Evolutionary conservation across 2,329 filamentous ascomycete species (phyloP), one percentile per base, ranked within the genome.

Genomic region (Claviceps monticola): DNA sequence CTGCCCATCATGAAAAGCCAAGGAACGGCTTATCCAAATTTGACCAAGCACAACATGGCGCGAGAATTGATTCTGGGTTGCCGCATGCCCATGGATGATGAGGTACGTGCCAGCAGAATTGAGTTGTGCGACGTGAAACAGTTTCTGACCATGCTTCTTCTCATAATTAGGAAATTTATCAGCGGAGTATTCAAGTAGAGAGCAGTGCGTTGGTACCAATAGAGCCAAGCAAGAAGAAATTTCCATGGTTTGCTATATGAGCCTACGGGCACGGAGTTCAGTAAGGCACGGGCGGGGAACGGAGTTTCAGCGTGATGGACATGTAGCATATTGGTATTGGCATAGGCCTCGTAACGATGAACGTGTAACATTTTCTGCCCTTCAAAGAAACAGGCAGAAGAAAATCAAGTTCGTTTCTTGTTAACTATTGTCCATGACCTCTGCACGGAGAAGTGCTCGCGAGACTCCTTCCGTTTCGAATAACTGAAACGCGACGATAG

Each of bases 1-100:
- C 74, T 96, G 54, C 85, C 88, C 2, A 83, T 98, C 51, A 94
- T 96, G 78, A 85, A 84, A 68, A 95, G 91, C 61, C 90, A 97
- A 67, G 86, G 86, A 51, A 82, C 82, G 48, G 83, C 88, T 5
- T 96, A 96, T 60, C 79, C 81, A 26, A 84, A 83, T 55, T 71
- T 91, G 55, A 71, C 73, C 37, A 82, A 76, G 60, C 83, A 85
- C 60, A 84, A 91, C 54, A 74, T 78, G 50, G 79, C 86, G 4
- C 76, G 83, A 60, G 82, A 86, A 59, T 67, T 95, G 60, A 81
- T 96, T 52, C 68, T 96, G 56, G 88, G 94, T 61, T 86, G 86
- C 58, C 82, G 83, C 61, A 84, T 96, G 70, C 75, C 82, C 45
- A 84, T 82, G 51, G 89, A 95, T 68, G 88, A 95, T 60, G 91